Evolutionary conservation across 2,329 filamentous ascomycete genomes (phyloP).

Genomic region (Ascochyta clinopodiicola): DNA sequence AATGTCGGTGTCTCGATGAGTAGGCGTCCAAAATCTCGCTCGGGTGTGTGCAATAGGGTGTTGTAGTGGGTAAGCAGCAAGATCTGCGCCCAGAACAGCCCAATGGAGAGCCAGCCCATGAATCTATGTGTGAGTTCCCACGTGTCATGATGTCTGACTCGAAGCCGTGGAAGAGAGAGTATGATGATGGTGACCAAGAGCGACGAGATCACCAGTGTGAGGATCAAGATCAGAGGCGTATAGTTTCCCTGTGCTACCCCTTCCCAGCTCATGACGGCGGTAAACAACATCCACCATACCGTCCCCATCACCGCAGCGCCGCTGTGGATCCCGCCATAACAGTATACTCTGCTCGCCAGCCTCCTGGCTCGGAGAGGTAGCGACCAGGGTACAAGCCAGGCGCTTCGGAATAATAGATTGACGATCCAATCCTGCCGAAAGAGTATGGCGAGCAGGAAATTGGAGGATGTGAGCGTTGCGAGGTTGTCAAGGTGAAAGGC

Average conservation of each 20-base stretch:
- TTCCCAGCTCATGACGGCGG: slow-evolving; percentile 37
- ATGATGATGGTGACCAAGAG: slow-evolving; percentile 34
- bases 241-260: slow-evolving; percentile 21
- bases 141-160: slow-evolving; percentile 35
- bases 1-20: slow-evolving; percentile 48
- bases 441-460: slow-evolving; percentile 39
- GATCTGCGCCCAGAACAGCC: slow-evolving; percentile 39
- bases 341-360: slow-evolving; percentile 37
- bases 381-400: slow-evolving; percentile 40
- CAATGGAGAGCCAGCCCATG: slow-evolving; percentile 41
- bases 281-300: slow-evolving; percentile 54
- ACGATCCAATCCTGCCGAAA: slow-evolving; percentile 43
- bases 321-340: slow-evolving; percentile 45
- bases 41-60: not conserved
- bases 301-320: slow-evolving; percentile 42
- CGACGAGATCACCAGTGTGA: slow-evolving; percentile 28
- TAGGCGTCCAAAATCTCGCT: not conserved
- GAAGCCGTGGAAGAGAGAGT: slow-evolving; percentile 33
- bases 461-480: slow-evolving; percentile 41
- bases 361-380: slow-evolving; percentile 33
- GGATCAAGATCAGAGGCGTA: slow-evolving; percentile 22
- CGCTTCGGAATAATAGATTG: slow-evolving; percentile 38
- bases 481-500: slow-evolving; percentile 19
- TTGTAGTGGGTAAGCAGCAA: slow-evolving; percentile 23
- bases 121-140: slow-evolving; percentile 48